These are phyloP conservation scores for Mimosa pudica DNA, from an alignment of 306 rosid genomes.

Conservation along the genomic window DNA sequence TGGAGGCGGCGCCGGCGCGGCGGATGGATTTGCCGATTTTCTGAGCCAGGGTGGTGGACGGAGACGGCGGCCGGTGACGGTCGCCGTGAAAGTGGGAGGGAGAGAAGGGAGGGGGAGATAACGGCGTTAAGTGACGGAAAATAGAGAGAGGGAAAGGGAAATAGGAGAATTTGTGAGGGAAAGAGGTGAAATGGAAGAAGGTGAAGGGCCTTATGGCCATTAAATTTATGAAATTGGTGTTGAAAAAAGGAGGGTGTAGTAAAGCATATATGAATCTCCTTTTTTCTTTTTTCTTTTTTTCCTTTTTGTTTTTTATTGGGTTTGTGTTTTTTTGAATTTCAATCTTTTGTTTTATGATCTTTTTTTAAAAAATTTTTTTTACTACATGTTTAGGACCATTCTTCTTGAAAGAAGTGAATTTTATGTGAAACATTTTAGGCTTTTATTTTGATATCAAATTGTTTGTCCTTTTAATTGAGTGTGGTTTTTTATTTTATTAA, in stretches of 20 bases:
- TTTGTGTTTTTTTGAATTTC: background rate
- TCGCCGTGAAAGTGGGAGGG: constrained; percentile 26
- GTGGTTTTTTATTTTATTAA: no score
- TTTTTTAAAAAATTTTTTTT: background rate
- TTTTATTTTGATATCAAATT: background rate
- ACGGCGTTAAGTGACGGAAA: constrained; percentile 51
- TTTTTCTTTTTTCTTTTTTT: background rate
- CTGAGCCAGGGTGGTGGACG: constrained; percentile 79
- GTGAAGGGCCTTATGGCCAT: constrained; percentile 76
- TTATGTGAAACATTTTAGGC: background rate
- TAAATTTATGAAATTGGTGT: constrained; percentile 49
- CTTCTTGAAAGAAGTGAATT: background rate
- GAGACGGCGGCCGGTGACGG: constrained; percentile 36
- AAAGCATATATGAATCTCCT: constrained; percentile 15
- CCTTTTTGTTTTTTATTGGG: background rate
- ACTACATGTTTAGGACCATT: background rate
- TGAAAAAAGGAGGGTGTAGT: background rate
- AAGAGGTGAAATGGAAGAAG: constrained; percentile 46
- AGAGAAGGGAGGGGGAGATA: constrained; percentile 44
- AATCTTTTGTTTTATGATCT: fast-evolving
- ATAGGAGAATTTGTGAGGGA: constrained; percentile 46
- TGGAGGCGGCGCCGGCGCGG: constrained; percentile 96
- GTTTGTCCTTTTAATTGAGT: background rate
- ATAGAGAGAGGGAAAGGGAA: constrained; percentile 29
- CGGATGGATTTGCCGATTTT: constrained; percentile 91